These are phyloP conservation scores for Trichoderma sp. DNA, from an alignment of 2,329 filamentous ascomycete genomes.

Conservation along the genomic window DNA sequence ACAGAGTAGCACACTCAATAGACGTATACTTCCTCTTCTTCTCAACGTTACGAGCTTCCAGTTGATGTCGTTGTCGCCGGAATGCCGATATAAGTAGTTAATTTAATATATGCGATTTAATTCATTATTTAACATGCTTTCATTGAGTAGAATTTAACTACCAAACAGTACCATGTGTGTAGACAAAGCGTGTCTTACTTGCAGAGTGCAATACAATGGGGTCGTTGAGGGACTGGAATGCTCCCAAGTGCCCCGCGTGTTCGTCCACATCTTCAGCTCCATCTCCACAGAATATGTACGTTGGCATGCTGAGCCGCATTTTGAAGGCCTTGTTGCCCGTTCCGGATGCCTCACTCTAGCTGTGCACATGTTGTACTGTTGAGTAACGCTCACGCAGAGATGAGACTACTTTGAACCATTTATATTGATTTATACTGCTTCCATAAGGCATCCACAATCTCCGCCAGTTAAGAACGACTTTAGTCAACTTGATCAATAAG, in stretches of 20 bases:
- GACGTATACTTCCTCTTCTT: neutral
- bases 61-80: neutral
- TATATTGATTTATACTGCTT: too few species aligned
- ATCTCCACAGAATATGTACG: neutral
- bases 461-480: neutral
- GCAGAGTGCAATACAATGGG: neutral
- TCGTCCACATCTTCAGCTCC: neutral
- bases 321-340: neutral
- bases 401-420: neutral
- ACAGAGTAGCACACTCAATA: neutral
- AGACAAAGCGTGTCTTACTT: neutral
- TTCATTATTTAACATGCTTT: neutral
- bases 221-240: neutral
- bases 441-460: neutral
- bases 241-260: neutral
- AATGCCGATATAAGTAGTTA: neutral
- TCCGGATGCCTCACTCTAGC: neutral
- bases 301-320: neutral
- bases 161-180: too few species aligned
- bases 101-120: neutral
- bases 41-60: too few species aligned
- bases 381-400: neutral
- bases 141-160: too few species aligned
- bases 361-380: neutral
- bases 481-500: neutral